Evolutionary conservation across 805 yeast genomes (phyloP).

Genomic region (Monosporozyma siamensis): DNA sequence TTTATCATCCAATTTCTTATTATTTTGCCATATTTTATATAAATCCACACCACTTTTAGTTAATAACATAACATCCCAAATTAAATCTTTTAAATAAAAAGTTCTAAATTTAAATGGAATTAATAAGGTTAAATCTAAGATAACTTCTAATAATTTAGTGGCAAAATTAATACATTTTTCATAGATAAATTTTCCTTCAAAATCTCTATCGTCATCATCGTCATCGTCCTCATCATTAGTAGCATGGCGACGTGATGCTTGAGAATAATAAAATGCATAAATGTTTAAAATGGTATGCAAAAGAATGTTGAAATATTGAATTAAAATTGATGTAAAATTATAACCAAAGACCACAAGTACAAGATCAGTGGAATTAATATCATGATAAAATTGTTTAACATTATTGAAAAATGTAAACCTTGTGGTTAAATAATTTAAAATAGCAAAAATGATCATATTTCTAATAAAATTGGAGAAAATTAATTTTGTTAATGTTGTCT

Average conservation of each 20-base stretch:
- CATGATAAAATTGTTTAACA: constrained; percentile 33
- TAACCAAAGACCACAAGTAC: constrained; percentile 62
- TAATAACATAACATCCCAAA: constrained; percentile 29
- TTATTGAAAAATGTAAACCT: not conserved
- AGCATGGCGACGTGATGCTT: constrained; percentile 3
- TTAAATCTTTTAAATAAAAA: constrained; percentile 42
- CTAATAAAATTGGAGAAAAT: constrained; percentile 16
- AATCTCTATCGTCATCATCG: constrained; percentile 36
- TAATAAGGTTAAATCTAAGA: constrained; percentile 38
- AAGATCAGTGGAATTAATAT: constrained; percentile 19
- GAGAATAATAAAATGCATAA: constrained; percentile 39
- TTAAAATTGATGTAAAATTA: constrained; percentile 58
- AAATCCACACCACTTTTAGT: constrained; percentile 32
- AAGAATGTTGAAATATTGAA: constrained; percentile 36
- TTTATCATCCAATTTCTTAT: constrained; percentile 54
- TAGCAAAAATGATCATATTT: constrained; percentile 37
- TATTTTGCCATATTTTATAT: constrained; percentile 34
- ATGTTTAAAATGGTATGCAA: constrained; percentile 31
- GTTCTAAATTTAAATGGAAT: constrained; percentile 39
- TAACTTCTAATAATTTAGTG: constrained; percentile 40
- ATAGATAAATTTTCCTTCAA: constrained; percentile 41
- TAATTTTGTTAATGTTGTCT: constrained; percentile 26
- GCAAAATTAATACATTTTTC: constrained; percentile 48
- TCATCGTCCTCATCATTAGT: constrained; percentile 27
- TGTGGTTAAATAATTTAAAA: constrained; percentile 37